These are phyloP conservation scores for Ophioceras dolichostomum DNA, from an alignment of 2,329 filamentous ascomycete species.

Conservation along the genomic window DNA sequence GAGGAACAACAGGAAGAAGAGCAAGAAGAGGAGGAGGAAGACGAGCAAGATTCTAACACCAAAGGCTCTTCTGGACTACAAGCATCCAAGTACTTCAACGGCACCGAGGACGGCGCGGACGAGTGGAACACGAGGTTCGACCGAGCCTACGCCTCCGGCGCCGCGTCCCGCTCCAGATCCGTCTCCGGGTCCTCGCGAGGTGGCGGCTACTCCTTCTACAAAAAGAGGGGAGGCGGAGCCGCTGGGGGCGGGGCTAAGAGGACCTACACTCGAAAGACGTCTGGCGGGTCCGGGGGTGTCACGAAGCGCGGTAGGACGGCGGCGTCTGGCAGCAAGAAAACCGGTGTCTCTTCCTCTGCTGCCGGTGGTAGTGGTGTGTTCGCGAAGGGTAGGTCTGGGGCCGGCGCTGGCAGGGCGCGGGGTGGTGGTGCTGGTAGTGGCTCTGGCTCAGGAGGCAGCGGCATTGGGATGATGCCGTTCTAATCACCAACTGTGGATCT, in stretches of 20 bases:
- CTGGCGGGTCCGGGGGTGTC: conserved; percentile 6
- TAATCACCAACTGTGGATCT: too few relatives aligned
- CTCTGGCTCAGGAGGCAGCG: conserved; percentile 2
- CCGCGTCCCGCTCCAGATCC: conserved; percentile 10
- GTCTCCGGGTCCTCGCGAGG: conserved; percentile 8
- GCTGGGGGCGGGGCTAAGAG: conserved; percentile 8
- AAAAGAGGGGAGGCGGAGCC: conserved; percentile 8
- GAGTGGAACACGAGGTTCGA: conserved; percentile 17
- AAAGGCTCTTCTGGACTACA: too few relatives aligned
- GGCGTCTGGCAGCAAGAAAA: conserved; percentile 6
- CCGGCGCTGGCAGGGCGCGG: not conserved
- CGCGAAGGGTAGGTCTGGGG: conserved; percentile 1
- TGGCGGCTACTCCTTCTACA: too few relatives aligned
- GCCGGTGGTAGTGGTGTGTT: not conserved
- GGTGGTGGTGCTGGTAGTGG: too few relatives aligned
- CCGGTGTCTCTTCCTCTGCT: not conserved
- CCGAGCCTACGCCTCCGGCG: conserved; percentile 4
- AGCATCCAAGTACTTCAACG: conserved; percentile 35
- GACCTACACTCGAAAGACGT: conserved; percentile 5
- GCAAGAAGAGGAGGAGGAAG: conserved; percentile 11
- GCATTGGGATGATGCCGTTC: conserved; percentile 12
- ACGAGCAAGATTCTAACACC: conserved; percentile 12
- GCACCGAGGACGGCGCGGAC: conserved; percentile 6
- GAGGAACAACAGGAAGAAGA: conserved; percentile 17
- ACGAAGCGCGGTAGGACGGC: conserved; percentile 8